Base-by-base conservation (phyloP, 495 filamentous ascomycete species). In the Penicillium dipodomyicola region DNA sequence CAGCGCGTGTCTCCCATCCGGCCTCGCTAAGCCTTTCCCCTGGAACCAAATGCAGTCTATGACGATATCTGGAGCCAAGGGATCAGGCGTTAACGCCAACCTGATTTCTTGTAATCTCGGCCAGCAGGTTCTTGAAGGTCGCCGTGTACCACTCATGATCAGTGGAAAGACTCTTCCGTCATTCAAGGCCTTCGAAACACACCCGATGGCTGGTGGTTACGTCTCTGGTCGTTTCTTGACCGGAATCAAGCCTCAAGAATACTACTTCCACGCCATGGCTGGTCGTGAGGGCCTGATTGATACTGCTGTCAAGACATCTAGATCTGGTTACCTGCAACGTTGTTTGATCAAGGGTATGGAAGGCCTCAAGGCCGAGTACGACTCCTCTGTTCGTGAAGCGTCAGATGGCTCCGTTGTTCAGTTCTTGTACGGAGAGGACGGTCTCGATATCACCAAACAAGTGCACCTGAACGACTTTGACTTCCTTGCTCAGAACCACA, bases 331-430 rank as follows among this genome's bases (percentile, higher is more conserved):
- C 67, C 74, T 99, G 57, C 95, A 99, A 70, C 88, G 95, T 69
- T 99, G 95, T 81, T 74, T 99, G 62, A 94, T 97, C 73, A 99
- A 99, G 78, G 95, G 93, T 44, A 96, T 99, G 92, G 95, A 99
- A 71, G 95, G 95, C 4, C 74, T 97, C 42, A 87, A 82, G 62
- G 91, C 95, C 0, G 84, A 92, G 60, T 97, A 99, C 68, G 95
- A 99, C 66, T 89, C 85, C 22, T 92, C 92, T 20, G 94, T 99
- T 19, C 81, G 95, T 54, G 94, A 99, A 65, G 65, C 73, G 0
- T 85, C 91, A 7, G 94, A 97, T 71, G 95, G 95, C 25, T 88
- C 88, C 6, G 80, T 99, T 64, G 79, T 99, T 9, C 94, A 99
- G 64, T 97, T 97, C 78, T 69, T 97, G 47, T 99, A 96, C 65